Base-by-base conservation (phyloP, 225 moss, liverwort and hornwort species). In the Marchantia paleacea region DNA sequence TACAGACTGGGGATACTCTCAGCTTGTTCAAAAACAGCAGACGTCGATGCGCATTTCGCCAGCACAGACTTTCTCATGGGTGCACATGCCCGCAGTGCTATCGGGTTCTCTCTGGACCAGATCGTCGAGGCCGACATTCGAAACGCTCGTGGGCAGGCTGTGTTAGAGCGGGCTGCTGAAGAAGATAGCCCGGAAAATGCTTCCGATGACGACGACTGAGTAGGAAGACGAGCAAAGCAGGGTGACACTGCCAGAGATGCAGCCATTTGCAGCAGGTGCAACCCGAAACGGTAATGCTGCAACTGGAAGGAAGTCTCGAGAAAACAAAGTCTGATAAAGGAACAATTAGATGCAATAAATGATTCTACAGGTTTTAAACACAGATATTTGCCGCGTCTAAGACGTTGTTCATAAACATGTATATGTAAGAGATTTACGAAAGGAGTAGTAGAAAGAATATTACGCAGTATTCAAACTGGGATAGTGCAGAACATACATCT, bases 1-100 rank as follows among this genome's bases (percentile, higher is more conserved):
- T 91, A 91, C 7, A 89, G 67, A 25, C 79, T 82, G 6, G 66
- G 66, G 29, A 7, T 26, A 66, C n/a, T 66, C 9, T 12, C 66
- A 8, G 19, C 66, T 12, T n/a, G 26, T 26, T 66, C 28, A 28
- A 66, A 28, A 26, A 29, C 12, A 12, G 66, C 66, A 66, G 0
- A 29, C 28, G 66, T 28, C 26, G 29, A 12, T 66, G 28, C 12
- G 66, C 66, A 66, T 12, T 28, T 29, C 3, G 14, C 28, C 0
- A 29, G 3, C 25, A 66, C 26, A 28, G 66, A 66, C 60, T 61
- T 61, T 13, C 26, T 66, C 66, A 25, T 12, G 28, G 66, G 4
- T 0, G 66, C 10, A 28, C 28, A 26, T 26, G 28, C 28, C 22
- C 66, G 7, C 3, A 11, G 12, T 11, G 12, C 3, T 28, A 1